These are phyloP conservation scores for Marasmius tenuissimus DNA, from an alignment of 1,284 basidiomycete genomes.

Conservation along the genomic window DNA sequence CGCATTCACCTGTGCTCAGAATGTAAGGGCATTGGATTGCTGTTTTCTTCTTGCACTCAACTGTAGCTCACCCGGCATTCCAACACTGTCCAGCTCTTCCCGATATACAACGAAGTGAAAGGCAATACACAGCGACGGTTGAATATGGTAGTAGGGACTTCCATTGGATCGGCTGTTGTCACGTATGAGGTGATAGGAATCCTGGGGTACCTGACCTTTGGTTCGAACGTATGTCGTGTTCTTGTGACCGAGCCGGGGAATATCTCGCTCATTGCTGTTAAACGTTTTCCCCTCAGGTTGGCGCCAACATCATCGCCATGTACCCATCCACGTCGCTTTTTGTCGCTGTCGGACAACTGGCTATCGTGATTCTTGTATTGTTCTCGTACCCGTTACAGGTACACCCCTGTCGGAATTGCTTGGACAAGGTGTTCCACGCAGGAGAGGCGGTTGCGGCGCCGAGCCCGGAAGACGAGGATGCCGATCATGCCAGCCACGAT, in stretches of 20 bases:
- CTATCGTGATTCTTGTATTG: slow-evolving; percentile 87
- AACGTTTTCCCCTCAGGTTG: slow-evolving; percentile 51
- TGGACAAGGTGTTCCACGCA: slow-evolving; percentile 84
- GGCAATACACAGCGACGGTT: slow-evolving; percentile 81
- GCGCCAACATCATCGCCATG: slow-evolving; percentile 92
- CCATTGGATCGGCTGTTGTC: slow-evolving; percentile 79
- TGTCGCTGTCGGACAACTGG: slow-evolving; percentile 90
- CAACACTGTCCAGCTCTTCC: slow-evolving; percentile 65
- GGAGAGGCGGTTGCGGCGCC: slow-evolving; percentile 31
- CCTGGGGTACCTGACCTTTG: slow-evolving; percentile 96
- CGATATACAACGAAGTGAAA: slow-evolving; percentile 91
- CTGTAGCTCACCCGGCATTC: slow-evolving; percentile 10
- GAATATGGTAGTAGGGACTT: slow-evolving; percentile 84
- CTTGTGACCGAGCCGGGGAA: neutral
- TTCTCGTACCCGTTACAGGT: slow-evolving; percentile 94
- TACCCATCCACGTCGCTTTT: slow-evolving; percentile 93
- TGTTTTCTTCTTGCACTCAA: neutral
- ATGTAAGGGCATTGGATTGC: slow-evolving; percentile 49
- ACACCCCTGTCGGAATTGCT: slow-evolving; percentile 89
- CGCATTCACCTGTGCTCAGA: slow-evolving; percentile 90
- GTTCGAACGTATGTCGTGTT: slow-evolving; percentile 59
- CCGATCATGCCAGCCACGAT: slow-evolving; percentile 57
- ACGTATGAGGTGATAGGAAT: slow-evolving; percentile 85
- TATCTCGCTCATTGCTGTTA: slow-evolving; percentile 6
- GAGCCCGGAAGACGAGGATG: slow-evolving; percentile 40